Percentiles rank a stretch among this genome's conserved stretches.
Conservation (phyloP, 2,329 filamentous ascomycete species). For the Neonectria magnoliae region DNA sequence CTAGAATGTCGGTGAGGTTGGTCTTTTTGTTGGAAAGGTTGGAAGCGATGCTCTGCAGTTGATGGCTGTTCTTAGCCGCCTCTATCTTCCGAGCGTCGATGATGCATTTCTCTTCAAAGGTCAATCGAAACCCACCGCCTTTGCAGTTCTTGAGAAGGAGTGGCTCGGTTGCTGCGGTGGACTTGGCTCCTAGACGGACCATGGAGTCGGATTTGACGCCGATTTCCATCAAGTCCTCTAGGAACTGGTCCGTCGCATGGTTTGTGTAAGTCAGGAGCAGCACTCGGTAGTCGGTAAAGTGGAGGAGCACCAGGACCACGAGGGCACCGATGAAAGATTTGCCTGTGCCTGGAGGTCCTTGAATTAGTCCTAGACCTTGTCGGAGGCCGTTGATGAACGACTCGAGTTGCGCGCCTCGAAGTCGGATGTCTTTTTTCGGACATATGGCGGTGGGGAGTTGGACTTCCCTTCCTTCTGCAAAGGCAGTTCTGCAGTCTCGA, state of each 20-base stretch:
- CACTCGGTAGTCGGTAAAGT: slow-evolving; percentile 60
- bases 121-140: slow-evolving; percentile 44
- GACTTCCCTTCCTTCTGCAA: neutral
- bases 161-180: slow-evolving; percentile 55
- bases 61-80: neutral
- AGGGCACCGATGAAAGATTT: slow-evolving; percentile 79
- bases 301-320: slow-evolving; percentile 64
- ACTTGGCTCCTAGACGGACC: slow-evolving; percentile 72
- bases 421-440: slow-evolving; percentile 40
- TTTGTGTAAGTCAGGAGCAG: slow-evolving; percentile 76
- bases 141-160: slow-evolving; percentile 55
- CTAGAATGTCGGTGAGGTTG: slow-evolving; percentile 46
- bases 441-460: slow-evolving; percentile 24
- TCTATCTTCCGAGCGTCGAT: slow-evolving; percentile 53
- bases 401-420: slow-evolving; percentile 58
- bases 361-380: slow-evolving; percentile 68
- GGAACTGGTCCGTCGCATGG: slow-evolving; percentile 72
- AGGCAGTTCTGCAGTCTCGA: neutral
- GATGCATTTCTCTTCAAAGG: slow-evolving; percentile 39
- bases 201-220: slow-evolving; percentile 63
- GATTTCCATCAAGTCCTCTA: slow-evolving; percentile 70
- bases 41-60: slow-evolving; percentile 42
- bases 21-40: slow-evolving; percentile 22
- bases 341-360: slow-evolving; percentile 80
- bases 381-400: slow-evolving; percentile 66